These are phyloP conservation scores for Fusarium sp. DNA, from an alignment of 2,329 filamentous ascomycete species.

Conservation along the genomic window DNA sequence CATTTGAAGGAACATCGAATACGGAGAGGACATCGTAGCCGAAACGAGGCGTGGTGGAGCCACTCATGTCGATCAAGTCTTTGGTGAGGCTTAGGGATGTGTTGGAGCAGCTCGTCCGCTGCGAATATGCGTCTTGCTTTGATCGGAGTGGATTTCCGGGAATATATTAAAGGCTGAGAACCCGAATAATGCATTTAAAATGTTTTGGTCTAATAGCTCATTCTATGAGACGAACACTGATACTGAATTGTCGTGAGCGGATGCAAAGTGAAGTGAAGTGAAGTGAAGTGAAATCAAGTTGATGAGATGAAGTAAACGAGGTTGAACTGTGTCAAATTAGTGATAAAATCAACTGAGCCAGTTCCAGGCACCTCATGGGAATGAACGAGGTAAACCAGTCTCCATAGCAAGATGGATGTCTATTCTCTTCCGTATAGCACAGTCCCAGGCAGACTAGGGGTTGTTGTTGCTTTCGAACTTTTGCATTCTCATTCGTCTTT, in stretches of 20 bases:
- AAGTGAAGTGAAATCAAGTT: not conserved
- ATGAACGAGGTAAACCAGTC: not conserved
- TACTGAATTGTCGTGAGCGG: not conserved
- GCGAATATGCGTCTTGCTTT: slow-evolving; percentile 1
- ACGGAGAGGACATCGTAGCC: slow-evolving; percentile 46
- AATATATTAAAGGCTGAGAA: not conserved
- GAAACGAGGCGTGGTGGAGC: slow-evolving; percentile 30
- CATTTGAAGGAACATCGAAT: slow-evolving; percentile 51
- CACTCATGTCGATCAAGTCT: slow-evolving; percentile 28
- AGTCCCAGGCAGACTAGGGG: not conserved
- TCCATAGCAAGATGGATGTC: not conserved
- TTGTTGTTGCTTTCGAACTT: not conserved
- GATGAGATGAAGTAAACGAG: not conserved
- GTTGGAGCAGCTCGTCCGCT: not conserved
- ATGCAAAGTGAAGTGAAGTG: not conserved
- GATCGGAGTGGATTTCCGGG: not conserved
- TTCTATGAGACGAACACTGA: not conserved
- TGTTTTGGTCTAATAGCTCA: not conserved
- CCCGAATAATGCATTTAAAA: not conserved
- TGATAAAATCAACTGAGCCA: not conserved
- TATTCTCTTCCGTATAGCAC: not conserved
- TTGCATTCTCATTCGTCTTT: not conserved
- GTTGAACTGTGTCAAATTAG: not conserved
- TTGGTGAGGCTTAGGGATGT: not conserved
- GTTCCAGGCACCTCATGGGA: not conserved